These are phyloP conservation scores for Syzygium jambos DNA, from an alignment of 345 rosid species.

Conservation along the genomic window DNA sequence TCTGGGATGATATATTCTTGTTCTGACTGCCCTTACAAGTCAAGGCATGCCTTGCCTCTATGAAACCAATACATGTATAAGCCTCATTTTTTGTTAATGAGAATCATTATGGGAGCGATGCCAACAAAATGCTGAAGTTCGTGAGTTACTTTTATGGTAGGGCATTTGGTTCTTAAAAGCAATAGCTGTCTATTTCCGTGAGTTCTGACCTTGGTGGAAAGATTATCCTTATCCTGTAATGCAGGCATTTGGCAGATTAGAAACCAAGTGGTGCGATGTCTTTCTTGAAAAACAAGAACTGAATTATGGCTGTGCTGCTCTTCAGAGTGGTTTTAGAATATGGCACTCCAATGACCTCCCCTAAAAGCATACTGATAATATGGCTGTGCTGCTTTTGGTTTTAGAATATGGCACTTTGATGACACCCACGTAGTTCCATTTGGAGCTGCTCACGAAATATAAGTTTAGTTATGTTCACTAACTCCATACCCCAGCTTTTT, in stretches of 20 bases:
- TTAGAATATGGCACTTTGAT: not conserved
- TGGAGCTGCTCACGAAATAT: not conserved
- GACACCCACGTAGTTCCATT: not conserved
- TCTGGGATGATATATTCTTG: not conserved
- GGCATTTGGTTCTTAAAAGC: not conserved
- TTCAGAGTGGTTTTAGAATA: not conserved
- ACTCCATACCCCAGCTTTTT: not conserved
- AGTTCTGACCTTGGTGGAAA: not conserved
- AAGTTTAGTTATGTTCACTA: not conserved
- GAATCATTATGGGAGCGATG: not conserved
- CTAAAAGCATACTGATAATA: not conserved
- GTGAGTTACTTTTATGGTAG: not conserved
- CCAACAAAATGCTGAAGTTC: not conserved
- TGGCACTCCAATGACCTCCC: not conserved
- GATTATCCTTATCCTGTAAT: not conserved
- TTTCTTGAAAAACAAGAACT: not conserved
- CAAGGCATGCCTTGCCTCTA: not conserved
- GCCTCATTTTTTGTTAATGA: not conserved
- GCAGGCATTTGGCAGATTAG: not conserved
- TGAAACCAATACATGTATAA: not conserved
- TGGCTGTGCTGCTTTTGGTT: not conserved
- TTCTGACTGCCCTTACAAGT: not conserved
- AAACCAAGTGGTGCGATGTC: not conserved
- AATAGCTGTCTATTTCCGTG: not conserved
- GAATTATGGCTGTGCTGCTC: not conserved